Evolutionary conservation across 495 filamentous ascomycete genomes (phyloP), one percentile per base, ranked within the genome.

Genomic region (Sordaria brevicollis): DNA sequence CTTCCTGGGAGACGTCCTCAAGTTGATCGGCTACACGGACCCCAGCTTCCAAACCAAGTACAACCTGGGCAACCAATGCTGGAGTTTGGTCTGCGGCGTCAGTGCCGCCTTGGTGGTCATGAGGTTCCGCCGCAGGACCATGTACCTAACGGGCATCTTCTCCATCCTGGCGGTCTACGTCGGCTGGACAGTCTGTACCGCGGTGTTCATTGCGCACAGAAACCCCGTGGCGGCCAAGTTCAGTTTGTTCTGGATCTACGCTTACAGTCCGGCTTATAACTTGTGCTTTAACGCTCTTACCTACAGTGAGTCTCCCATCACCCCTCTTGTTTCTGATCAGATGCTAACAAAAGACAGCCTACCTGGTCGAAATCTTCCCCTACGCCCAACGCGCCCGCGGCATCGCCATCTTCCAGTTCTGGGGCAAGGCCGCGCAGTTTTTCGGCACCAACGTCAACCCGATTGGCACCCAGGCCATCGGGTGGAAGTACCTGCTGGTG

Each of bases 201-300:
- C 81, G 35, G 75, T 81, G 54, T 79, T 83, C 6, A 80, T 84
- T 5, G 79, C 72, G 3, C 65, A 71, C 72, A 43, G 75, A 5
- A 73, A 76, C 4, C 77, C 79, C 41, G 69, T 78, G 8, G 78
- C 78, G 19, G 81, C 82, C 33, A 82, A 81, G 65, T 37, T 86
- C 31, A 83, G 83, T 36, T 70, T 85, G 19, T 86, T 90, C 78
- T 89, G 88, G 74, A 89, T 89, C 66, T 91, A 89, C 70, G 78
- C 80, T n/a, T 90, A 90, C 72, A 84, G 81, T 0, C 88, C 88
- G 15, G 85, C 84, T 39, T 90, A 90, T 67, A 90, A 83, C 71
- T 79, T 90, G 65, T 88, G 87, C 41, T 89, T 89, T 71, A 90
- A 90, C 68, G 88, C 88, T n/a, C 79, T 90, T 66, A 89, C 88